These are phyloP conservation scores for Aspergillus fructus DNA, from an alignment of 2,329 filamentous ascomycete genomes.

Conservation along the genomic window DNA sequence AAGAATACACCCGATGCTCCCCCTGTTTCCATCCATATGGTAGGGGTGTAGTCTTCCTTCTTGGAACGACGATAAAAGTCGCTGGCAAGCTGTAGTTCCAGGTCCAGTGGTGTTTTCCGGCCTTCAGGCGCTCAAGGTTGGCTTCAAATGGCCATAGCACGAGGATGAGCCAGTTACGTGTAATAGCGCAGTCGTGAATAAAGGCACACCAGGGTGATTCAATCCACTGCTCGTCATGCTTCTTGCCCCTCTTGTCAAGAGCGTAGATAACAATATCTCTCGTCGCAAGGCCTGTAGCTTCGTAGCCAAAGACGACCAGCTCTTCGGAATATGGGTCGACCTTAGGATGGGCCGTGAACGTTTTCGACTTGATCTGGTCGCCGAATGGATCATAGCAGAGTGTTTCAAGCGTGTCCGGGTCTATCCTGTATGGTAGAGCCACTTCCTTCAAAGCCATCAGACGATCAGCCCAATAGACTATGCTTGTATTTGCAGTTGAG, in stretches of 20 bases:
- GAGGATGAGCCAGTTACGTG: background rate
- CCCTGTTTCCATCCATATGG: too few species aligned
- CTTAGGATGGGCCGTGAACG: conserved; percentile 48
- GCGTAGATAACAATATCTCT: background rate
- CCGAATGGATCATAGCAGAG: conserved; percentile 41
- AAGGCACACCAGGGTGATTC: background rate
- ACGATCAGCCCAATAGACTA: conserved; percentile 57
- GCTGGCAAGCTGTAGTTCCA: background rate
- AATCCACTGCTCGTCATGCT: background rate
- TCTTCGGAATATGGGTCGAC: conserved; percentile 45
- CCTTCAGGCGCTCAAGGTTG: background rate
- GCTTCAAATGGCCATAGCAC: background rate
- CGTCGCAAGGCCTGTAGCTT: conserved; percentile 30
- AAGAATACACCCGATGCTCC: too few species aligned
- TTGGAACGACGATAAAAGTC: background rate
- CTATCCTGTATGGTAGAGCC: conserved; percentile 48
- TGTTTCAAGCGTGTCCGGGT: conserved; percentile 43
- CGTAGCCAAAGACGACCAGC: conserved; percentile 44
- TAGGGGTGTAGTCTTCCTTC: too few species aligned
- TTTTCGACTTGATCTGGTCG: conserved; percentile 38
- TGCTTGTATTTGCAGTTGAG: conserved; percentile 56
- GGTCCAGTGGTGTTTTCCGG: background rate
- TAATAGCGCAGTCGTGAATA: conserved; percentile 2
- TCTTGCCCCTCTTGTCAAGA: background rate
- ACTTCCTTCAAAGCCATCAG: conserved; percentile 48